phyloP scores from a whole-genome alignment of 441 rosid genomes.

The Gossypium davidsonii region DNA sequence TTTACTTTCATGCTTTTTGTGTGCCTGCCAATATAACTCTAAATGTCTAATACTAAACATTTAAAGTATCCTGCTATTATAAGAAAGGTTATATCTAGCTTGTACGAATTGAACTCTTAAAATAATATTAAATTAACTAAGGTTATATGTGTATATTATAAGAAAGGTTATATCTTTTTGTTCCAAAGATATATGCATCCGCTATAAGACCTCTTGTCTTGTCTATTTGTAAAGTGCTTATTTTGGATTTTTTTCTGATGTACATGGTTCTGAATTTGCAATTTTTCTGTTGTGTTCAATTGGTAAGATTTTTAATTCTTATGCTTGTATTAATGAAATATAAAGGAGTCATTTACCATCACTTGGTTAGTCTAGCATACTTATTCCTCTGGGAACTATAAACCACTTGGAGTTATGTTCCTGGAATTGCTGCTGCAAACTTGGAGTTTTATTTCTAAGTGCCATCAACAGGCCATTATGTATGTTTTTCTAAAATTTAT shows the following conservation, averaged over 20 bases:
- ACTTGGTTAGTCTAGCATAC: background rate
- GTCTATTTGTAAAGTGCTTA: background rate
- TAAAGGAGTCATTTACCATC: background rate
- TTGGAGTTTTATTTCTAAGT: background rate
- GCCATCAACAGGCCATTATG: background rate
- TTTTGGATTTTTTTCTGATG: background rate
- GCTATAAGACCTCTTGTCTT: background rate
- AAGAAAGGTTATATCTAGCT: too few relatives aligned
- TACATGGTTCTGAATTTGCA: background rate
- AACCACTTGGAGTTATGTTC: too few relatives aligned
- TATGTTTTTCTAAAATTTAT: background rate
- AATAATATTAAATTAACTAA: too few relatives aligned
- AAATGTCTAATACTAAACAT: too few relatives aligned
- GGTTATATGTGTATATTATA: background rate
- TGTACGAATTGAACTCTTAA: too few relatives aligned
- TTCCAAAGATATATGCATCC: background rate
- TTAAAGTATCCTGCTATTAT: too few relatives aligned
- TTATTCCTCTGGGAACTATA: background rate
- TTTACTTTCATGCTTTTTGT: background rate
- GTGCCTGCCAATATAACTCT: background rate
- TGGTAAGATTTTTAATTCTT: background rate
- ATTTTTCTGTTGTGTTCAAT: background rate
- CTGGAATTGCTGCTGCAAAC: background rate
- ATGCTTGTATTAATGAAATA: background rate
- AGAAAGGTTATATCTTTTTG: background rate